Evolutionary conservation across 345 rosid species (phyloP).

Genomic region (Gossypium arboreum): DNA sequence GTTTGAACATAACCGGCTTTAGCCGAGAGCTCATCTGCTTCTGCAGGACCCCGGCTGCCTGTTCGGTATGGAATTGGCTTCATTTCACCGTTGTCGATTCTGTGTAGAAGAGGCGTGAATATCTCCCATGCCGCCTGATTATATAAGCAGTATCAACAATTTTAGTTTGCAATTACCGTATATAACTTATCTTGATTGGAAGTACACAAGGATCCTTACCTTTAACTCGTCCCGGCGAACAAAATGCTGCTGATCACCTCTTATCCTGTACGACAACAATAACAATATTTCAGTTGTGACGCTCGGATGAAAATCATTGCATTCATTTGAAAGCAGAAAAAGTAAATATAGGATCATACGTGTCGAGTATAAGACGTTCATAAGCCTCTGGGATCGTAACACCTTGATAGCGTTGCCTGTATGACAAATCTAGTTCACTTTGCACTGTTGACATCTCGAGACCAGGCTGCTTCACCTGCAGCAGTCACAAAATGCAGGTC

Average conservation of each 20-base stretch:
- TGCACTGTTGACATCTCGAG: conserved; percentile 90
- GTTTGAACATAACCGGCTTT: conserved; percentile 90
- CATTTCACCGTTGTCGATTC: conserved; percentile 68
- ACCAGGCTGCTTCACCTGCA: conserved; percentile 98
- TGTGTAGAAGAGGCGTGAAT: conserved; percentile 91
- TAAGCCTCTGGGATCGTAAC: conserved; percentile 92
- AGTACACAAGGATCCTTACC: conserved; percentile 27
- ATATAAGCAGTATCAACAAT: background rate
- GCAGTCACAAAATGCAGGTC: conserved; percentile 14
- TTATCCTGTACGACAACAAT: conserved; percentile 44
- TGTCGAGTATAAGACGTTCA: conserved; percentile 96
- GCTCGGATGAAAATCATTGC: background rate
- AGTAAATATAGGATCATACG: conserved; percentile 41
- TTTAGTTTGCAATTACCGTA: background rate
- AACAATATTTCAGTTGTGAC: background rate
- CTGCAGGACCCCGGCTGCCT: conserved; percentile 91
- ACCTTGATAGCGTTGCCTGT: conserved; percentile 82
- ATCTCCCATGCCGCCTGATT: conserved; percentile 73
- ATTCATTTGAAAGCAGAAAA: conserved; percentile 1
- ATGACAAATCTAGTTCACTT: conserved; percentile 98
- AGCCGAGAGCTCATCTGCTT: conserved; percentile 74
- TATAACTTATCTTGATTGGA: background rate
- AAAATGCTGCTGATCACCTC: conserved; percentile 98
- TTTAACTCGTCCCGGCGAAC: conserved; percentile 96
- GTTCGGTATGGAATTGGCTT: conserved; percentile 64